A percentile compares a stretch with the other conserved stretches of the same genome.
Conservation (phyloP, 1,284 basidiomycete genomes). For the Cryptococcus sp. region DNA sequence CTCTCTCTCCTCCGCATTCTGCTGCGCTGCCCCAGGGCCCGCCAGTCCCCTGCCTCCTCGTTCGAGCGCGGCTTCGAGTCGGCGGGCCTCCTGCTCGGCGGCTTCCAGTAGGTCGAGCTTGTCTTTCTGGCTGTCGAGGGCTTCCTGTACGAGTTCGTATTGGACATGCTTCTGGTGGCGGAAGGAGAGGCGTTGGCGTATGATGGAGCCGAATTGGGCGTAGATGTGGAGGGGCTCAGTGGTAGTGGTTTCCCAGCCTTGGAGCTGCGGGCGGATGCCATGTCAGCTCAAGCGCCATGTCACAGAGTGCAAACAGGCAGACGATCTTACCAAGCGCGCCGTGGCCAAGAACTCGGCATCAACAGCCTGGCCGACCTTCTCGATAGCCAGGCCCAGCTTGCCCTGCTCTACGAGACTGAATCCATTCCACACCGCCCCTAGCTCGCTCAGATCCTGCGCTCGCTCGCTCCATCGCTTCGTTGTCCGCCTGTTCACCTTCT, state of each 20-base stretch:
- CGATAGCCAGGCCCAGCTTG: slow-evolving; percentile 42
- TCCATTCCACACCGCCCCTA: slow-evolving; percentile 92
- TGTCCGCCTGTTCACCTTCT: slow-evolving; percentile 87
- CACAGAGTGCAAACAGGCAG: background rate
- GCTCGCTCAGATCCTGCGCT: slow-evolving; percentile 86
- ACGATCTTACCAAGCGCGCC: slow-evolving; percentile 66
- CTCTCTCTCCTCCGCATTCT: slow-evolving; percentile 18
- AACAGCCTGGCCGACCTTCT: slow-evolving; percentile 76
- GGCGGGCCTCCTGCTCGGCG: slow-evolving; percentile 82
- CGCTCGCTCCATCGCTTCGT: slow-evolving; percentile 93
- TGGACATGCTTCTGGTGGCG: slow-evolving; percentile 98
- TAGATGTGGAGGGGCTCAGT: slow-evolving; percentile 96
- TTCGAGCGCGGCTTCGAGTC: slow-evolving; percentile 80
- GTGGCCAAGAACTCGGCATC: slow-evolving; percentile 93
- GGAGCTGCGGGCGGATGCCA: slow-evolving; percentile 57
- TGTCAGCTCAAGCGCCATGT: background rate
- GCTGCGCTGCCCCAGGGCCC: slow-evolving; percentile 3
- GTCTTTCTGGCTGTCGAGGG: slow-evolving; percentile 79
- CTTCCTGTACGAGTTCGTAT: slow-evolving; percentile 93
- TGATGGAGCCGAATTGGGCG: slow-evolving; percentile 88
- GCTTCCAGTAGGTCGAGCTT: slow-evolving; percentile 86
- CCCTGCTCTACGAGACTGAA: slow-evolving; percentile 71
- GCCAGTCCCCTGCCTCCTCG: slow-evolving; percentile 37
- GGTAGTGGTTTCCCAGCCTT: slow-evolving; percentile 87
- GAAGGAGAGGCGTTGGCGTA: slow-evolving; percentile 89